phyloP scores from a whole-genome alignment of 257 asterid genomes.

The Solanum neorickii region DNA sequence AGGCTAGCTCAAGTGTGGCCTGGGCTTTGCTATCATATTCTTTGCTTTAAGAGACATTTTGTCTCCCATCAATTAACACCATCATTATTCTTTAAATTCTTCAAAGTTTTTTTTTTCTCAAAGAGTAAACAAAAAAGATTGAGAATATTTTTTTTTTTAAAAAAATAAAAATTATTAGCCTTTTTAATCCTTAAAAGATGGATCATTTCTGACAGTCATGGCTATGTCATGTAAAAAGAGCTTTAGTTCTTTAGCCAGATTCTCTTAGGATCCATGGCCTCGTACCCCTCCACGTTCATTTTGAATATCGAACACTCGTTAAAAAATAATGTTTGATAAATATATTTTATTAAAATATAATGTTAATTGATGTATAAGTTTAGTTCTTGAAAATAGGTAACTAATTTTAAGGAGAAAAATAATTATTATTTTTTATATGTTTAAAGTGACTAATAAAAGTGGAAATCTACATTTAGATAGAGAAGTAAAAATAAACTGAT shows the following conservation, averaged over 20 bases:
- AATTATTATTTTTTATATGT: no score
- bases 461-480: no score
- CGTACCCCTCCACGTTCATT: no score
- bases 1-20: constrained; percentile 16
- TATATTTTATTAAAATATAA: no score
- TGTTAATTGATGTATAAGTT: background rate
- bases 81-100: constrained; percentile 25
- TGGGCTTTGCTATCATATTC: constrained; percentile 19
- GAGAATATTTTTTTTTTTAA: background rate
- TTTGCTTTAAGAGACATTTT: constrained; percentile 39
- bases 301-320: no score
- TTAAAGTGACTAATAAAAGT: no score
- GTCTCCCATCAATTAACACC: constrained; percentile 48
- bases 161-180: background rate
- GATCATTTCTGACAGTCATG: constrained; percentile 16
- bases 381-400: no score
- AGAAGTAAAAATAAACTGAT: no score
- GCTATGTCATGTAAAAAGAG: background rate
- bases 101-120: background rate
- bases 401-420: no score
- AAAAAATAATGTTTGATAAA: no score
- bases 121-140: background rate
- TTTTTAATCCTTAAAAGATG: constrained; percentile 9
- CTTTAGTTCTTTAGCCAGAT: background rate
- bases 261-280: background rate